phyloP scores from a whole-genome alignment of 495 filamentous ascomycete species.

The Ramalina intermedia region DNA sequence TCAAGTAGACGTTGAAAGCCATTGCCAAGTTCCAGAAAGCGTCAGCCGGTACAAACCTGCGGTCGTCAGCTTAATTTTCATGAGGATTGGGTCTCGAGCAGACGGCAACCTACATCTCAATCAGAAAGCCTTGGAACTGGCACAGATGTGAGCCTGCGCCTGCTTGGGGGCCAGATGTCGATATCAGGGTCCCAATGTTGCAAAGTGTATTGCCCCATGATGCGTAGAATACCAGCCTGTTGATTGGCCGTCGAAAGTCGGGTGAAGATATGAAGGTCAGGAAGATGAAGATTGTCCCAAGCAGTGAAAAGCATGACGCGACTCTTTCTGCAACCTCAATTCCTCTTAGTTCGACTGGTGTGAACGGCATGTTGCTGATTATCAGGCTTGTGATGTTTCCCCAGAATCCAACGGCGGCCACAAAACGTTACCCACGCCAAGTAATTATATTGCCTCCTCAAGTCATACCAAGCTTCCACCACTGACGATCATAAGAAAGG shows the following conservation, averaged over 20 bases:
- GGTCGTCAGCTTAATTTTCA: neutral
- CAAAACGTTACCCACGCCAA: neutral
- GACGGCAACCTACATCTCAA: slow-evolving; percentile 45
- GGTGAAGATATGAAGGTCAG: slow-evolving; percentile 48
- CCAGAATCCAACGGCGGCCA: neutral
- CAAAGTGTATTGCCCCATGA: slow-evolving; percentile 72
- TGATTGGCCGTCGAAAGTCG: slow-evolving; percentile 67
- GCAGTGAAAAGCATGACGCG: slow-evolving; percentile 57
- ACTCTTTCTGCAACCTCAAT: slow-evolving; percentile 50
- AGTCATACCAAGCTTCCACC: too few relatives aligned
- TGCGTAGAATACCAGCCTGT: slow-evolving; percentile 73
- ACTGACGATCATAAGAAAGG: too few relatives aligned
- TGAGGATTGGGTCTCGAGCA: neutral
- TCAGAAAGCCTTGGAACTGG: slow-evolving; percentile 64
- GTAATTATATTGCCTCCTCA: neutral
- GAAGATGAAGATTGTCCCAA: slow-evolving; percentile 62
- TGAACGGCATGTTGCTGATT: neutral
- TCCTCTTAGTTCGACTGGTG: slow-evolving; percentile 16
- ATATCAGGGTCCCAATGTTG: slow-evolving; percentile 68
- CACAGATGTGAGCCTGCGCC: slow-evolving; percentile 42
- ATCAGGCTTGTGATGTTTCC: neutral
- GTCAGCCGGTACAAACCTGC: slow-evolving; percentile 67
- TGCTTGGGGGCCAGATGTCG: slow-evolving; percentile 34
- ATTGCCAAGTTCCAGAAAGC: slow-evolving; percentile 72
- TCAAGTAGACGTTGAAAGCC: slow-evolving; percentile 79